Evolutionary conservation across 2,329 filamentous ascomycete genomes (phyloP).

Genomic region (Coniella lustricola): DNA sequence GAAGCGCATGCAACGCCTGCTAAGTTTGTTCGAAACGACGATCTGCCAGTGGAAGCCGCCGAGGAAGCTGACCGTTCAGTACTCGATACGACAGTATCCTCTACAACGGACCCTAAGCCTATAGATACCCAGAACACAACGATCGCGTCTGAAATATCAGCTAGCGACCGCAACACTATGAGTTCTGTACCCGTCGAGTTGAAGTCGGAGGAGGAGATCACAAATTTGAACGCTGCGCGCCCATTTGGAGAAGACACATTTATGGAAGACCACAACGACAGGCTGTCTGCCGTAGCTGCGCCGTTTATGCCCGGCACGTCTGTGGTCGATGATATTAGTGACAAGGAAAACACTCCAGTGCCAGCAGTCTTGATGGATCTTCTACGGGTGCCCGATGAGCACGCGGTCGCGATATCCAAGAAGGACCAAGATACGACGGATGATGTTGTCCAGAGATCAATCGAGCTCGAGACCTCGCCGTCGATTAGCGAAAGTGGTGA

Average conservation of each 20-base stretch:
- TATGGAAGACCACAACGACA: conserved; percentile 43
- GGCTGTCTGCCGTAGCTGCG: conserved; percentile 64
- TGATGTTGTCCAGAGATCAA: conserved; percentile 16
- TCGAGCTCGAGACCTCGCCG: conserved; percentile 25
- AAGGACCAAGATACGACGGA: conserved; percentile 11
- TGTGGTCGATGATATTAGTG: conserved; percentile 22
- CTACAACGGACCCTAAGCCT: conserved; percentile 45
- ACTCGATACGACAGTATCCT: conserved; percentile 47
- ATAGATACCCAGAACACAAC: conserved; percentile 47
- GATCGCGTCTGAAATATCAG: conserved; percentile 45
- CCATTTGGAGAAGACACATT: conserved; percentile 40
- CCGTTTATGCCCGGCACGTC: conserved; percentile 52
- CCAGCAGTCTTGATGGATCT: conserved; percentile 15
- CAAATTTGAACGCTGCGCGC: conserved; percentile 44
- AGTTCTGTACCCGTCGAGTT: conserved; percentile 58
- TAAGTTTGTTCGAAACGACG: neutral
- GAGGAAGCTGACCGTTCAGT: conserved; percentile 24
- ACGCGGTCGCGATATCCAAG: conserved; percentile 1
- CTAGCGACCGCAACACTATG: conserved; percentile 37
- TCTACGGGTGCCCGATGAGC: conserved; percentile 4
- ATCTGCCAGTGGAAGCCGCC: conserved; percentile 18
- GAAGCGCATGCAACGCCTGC: conserved; percentile 18
- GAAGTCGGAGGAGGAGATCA: conserved; percentile 39
- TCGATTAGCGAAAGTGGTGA: conserved; percentile 4
- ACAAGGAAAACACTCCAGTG: conserved; percentile 18